A percentile compares a stretch with the other conserved stretches of the same genome.
Conservation (phyloP, 2,329 filamentous ascomycete genomes). For the Talaromyces sp. region DNA sequence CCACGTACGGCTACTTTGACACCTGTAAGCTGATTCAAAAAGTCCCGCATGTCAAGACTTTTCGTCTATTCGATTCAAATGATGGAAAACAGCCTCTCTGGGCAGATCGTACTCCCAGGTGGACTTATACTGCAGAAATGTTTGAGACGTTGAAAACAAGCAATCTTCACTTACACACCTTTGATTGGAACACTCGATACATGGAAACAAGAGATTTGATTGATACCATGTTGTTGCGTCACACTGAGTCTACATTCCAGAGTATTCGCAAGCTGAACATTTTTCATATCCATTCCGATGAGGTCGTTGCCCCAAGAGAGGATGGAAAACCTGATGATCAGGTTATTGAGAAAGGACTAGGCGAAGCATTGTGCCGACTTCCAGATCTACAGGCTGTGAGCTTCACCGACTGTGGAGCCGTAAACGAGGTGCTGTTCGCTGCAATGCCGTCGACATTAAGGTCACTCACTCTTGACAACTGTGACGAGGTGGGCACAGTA, state of each 20-base stretch:
- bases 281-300: slow-evolving; percentile 33
- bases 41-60: slow-evolving; percentile 63
- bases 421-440: slow-evolving; percentile 66
- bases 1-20: slow-evolving; percentile 54
- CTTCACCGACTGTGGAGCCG: slow-evolving; percentile 71
- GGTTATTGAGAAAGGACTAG: slow-evolving; percentile 32
- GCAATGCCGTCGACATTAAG: slow-evolving; percentile 64
- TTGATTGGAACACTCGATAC: slow-evolving; percentile 57
- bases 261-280: slow-evolving; percentile 35
- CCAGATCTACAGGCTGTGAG: slow-evolving; percentile 64
- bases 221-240: slow-evolving; percentile 51
- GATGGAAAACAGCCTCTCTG: slow-evolving; percentile 22
- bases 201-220: slow-evolving; percentile 35
- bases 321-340: slow-evolving; percentile 44
- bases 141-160: slow-evolving; percentile 60
- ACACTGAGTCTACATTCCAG: slow-evolving; percentile 56
- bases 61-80: slow-evolving; percentile 66
- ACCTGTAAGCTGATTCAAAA: slow-evolving; percentile 58
- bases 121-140: slow-evolving; percentile 65
- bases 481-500: slow-evolving; percentile 68
- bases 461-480: slow-evolving; percentile 73
- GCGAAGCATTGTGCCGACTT: slow-evolving; percentile 55
- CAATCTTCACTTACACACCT: slow-evolving; percentile 47
- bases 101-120: slow-evolving; percentile 48
- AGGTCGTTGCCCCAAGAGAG: slow-evolving; percentile 9